Conservation (phyloP, 169 alveolate genomes). For the Cryptosporidium andersoni region DNA sequence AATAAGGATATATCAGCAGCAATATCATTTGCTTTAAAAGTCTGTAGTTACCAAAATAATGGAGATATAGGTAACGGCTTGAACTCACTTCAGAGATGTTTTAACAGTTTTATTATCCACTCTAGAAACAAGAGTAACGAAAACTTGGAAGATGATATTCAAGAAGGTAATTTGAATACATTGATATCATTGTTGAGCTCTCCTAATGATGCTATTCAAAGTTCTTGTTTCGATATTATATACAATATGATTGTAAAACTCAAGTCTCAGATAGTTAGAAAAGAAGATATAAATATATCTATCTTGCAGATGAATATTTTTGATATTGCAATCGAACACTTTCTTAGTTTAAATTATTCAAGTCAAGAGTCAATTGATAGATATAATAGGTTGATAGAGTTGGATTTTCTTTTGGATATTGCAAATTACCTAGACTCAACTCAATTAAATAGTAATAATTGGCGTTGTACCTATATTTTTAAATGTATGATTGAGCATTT, state of each 20-base stretch:
- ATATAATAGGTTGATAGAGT: not conserved
- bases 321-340: constrained; percentile 39
- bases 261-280: not conserved
- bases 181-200: constrained; percentile 11
- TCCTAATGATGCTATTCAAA: constrained; percentile 2
- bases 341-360: not conserved
- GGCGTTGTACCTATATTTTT: too few species aligned
- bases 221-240: constrained; percentile 44
- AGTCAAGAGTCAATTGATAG: not conserved
- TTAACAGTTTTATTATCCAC: too few species aligned
- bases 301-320: constrained; percentile 25
- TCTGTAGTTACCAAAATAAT: too few species aligned
- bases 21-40: too few species aligned
- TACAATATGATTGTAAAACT: constrained; percentile 1
- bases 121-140: not conserved
- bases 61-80: too few species aligned
- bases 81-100: too few species aligned
- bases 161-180: constrained; percentile 9
- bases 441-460: too few species aligned
- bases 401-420: too few species aligned
- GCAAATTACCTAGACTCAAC: too few species aligned
- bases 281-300: not conserved
- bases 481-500: too few species aligned
- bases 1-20: too few species aligned
- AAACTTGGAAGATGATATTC: not conserved